phyloP scores from a whole-genome alignment of 805 yeast genomes.

The Ogataea pini region DNA sequence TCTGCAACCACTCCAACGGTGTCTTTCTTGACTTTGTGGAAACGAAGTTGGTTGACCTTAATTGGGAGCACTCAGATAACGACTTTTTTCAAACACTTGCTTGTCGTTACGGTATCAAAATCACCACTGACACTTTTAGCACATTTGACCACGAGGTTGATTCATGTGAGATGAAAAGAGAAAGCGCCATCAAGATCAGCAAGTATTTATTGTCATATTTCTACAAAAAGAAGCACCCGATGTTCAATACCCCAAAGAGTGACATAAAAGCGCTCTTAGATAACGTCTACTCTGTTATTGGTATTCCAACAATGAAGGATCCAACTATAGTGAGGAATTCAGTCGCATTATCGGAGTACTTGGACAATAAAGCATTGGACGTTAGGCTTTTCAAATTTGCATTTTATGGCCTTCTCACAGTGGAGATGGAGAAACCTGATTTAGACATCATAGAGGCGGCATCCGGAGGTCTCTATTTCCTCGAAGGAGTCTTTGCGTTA shows the following conservation, averaged over 20 bases:
- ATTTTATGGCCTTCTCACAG: slow-evolving; percentile 49
- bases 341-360: slow-evolving; percentile 44
- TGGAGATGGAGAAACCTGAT: slow-evolving; percentile 31
- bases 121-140: slow-evolving; percentile 57
- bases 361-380: slow-evolving; percentile 46
- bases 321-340: slow-evolving; percentile 48
- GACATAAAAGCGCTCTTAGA: slow-evolving; percentile 78
- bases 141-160: slow-evolving; percentile 68
- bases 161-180: slow-evolving; percentile 39
- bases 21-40: slow-evolving; percentile 62
- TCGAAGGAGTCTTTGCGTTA: slow-evolving; percentile 67
- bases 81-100: slow-evolving; percentile 76
- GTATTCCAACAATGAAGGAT: slow-evolving; percentile 55
- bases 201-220: slow-evolving; percentile 55
- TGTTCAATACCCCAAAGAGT: slow-evolving; percentile 58
- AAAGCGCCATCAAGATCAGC: slow-evolving; percentile 38
- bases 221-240: slow-evolving; percentile 56
- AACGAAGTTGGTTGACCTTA: slow-evolving; percentile 46
- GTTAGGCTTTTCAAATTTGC: slow-evolving; percentile 48
- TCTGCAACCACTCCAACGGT: slow-evolving; percentile 69
- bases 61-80: slow-evolving; percentile 50
- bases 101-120: slow-evolving; percentile 72
- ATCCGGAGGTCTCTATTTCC: slow-evolving; percentile 61
- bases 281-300: slow-evolving; percentile 66
- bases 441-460: slow-evolving; percentile 40